Evolutionary conservation across 371 early-diverging fungal species (phyloP).

Genomic region (Lichtheimia hyalospora): DNA sequence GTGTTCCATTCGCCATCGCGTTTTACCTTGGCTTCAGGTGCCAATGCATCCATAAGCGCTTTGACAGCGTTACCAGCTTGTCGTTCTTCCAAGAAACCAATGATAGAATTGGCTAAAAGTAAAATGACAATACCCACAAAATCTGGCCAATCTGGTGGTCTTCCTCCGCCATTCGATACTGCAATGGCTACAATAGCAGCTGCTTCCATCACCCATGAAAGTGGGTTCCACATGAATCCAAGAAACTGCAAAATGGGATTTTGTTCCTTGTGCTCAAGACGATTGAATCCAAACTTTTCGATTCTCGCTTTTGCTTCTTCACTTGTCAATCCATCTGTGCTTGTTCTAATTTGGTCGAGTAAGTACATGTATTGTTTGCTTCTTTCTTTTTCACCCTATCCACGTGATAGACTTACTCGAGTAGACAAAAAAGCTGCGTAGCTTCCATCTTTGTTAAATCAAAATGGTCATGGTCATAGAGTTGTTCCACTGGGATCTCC

Average conservation of each 20-base stretch:
- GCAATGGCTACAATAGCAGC: slow-evolving; percentile 74
- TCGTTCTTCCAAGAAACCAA: slow-evolving; percentile 87
- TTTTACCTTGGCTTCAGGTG: slow-evolving; percentile 72
- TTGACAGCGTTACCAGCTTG: slow-evolving; percentile 78
- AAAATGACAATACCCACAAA: slow-evolving; percentile 83
- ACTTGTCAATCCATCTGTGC: slow-evolving; percentile 60
- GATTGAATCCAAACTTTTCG: slow-evolving; percentile 67
- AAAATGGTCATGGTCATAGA: slow-evolving; percentile 73
- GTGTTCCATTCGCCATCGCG: slow-evolving; percentile 58
- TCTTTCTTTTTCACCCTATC: no score
- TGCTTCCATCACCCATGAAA: slow-evolving; percentile 81
- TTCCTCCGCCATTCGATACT: slow-evolving; percentile 66
- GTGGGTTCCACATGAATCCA: slow-evolving; percentile 83
- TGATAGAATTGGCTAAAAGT: slow-evolving; percentile 78
- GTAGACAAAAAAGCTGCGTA: slow-evolving; percentile 58
- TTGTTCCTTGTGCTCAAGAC: slow-evolving; percentile 71
- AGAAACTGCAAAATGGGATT: slow-evolving; percentile 85
- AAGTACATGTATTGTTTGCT: neutral
- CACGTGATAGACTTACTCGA: slow-evolving; percentile 37
- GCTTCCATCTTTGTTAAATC: slow-evolving; percentile 71
- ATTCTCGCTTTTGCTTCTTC: slow-evolving; percentile 66
- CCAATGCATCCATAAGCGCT: slow-evolving; percentile 75
- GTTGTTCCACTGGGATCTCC: slow-evolving; percentile 51
- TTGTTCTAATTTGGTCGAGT: slow-evolving; percentile 37
- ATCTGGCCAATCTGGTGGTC: slow-evolving; percentile 80